phyloP scores from a whole-genome alignment of 2,329 filamentous ascomycete species.

The Helotiales sp. region DNA sequence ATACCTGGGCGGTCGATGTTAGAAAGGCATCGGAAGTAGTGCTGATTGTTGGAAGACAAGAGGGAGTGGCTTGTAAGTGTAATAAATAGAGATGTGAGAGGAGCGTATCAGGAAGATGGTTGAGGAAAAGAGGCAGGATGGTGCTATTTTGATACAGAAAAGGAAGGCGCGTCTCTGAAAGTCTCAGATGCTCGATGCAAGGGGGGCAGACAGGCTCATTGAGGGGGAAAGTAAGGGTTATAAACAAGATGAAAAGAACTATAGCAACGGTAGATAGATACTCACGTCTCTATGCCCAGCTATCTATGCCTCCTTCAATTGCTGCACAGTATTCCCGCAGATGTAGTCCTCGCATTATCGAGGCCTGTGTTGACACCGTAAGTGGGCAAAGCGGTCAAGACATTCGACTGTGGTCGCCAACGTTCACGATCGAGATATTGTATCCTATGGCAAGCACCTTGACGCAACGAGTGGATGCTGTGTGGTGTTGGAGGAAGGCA shows the following conservation, averaged over 20 bases:
- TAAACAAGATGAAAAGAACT: background rate
- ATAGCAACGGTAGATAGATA: background rate
- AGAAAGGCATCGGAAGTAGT: background rate
- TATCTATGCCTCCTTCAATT: background rate
- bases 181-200: background rate
- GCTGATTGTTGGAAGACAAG: background rate
- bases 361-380: background rate
- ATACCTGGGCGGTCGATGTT: background rate
- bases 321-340: background rate
- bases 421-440: background rate
- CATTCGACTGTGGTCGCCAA: background rate
- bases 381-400: background rate
- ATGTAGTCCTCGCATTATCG: conserved; percentile 1
- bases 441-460: background rate
- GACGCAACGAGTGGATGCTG: background rate
- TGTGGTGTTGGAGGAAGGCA: background rate
- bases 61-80: background rate
- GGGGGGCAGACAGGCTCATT: background rate
- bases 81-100: background rate
- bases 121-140: too few species aligned
- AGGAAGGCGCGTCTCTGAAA: background rate
- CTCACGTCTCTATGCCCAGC: background rate
- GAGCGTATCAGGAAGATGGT: background rate
- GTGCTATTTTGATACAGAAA: background rate
- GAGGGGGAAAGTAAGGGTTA: background rate